These are phyloP conservation scores for Rhododendron ferrugineum DNA, from an alignment of 148 eudicot genomes.

Conservation along the genomic window DNA sequence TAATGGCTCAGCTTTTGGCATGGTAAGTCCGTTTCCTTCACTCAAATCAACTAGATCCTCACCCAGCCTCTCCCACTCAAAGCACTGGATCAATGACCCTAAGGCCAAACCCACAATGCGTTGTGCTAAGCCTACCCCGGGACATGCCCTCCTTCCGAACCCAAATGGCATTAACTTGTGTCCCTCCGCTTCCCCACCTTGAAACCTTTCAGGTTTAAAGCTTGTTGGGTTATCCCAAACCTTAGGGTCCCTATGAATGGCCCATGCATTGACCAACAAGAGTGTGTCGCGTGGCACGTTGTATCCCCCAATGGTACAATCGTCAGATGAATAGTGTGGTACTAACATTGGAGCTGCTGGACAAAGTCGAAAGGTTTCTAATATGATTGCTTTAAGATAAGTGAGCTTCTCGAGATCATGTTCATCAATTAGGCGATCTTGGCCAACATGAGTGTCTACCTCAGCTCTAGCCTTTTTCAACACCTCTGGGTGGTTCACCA, in stretches of 20 bases:
- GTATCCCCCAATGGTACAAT: not conserved
- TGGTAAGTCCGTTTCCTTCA: not conserved
- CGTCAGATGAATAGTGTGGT: not conserved
- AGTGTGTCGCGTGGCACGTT: not conserved
- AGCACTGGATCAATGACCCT: not conserved
- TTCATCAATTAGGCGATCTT: not conserved
- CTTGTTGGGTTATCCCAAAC: not conserved
- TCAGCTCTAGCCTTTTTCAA: not conserved
- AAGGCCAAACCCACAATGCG: not conserved
- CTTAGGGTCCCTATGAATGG: not conserved
- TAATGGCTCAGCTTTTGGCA: not conserved
- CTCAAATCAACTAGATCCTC: not conserved
- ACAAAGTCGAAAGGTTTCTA: not conserved
- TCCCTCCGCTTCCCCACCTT: not conserved
- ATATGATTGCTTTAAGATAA: not conserved
- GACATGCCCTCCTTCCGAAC: not conserved
- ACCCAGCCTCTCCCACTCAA: not conserved
- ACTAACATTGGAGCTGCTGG: not conserved
- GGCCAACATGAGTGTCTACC: not conserved
- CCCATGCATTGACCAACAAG: not conserved
- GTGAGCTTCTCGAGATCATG: not conserved
- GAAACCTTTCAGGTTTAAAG: not conserved
- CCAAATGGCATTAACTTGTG: not conserved
- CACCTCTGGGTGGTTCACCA: not conserved
- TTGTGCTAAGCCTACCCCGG: not conserved